phyloP scores from a whole-genome alignment of 495 filamentous ascomycete species.

The Chaetomium cochliodes region DNA sequence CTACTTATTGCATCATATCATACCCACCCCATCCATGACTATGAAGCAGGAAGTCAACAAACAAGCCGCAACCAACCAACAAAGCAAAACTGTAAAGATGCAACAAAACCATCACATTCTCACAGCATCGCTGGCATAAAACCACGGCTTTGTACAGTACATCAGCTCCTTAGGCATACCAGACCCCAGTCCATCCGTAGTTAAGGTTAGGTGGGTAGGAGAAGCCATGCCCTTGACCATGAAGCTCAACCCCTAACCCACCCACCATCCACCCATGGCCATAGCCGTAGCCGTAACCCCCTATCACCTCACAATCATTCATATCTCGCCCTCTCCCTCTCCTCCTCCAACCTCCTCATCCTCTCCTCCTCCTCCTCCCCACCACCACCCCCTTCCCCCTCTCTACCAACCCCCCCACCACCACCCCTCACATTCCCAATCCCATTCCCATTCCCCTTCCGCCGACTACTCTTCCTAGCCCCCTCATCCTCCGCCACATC shows the following conservation, averaged over 20 bases:
- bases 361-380: constrained; percentile 47
- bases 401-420: constrained; percentile 30
- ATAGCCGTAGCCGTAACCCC: too few relatives aligned
- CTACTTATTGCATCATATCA: too few relatives aligned
- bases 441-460: constrained; percentile 46
- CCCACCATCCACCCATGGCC: too few relatives aligned
- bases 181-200: background rate
- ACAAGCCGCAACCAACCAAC: background rate
- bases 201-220: background rate
- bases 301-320: constrained; percentile 20
- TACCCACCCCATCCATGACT: too few relatives aligned
- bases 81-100: background rate
- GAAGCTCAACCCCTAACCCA: too few relatives aligned
- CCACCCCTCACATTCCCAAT: constrained; percentile 34
- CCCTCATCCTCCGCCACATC: constrained; percentile 16
- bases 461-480: constrained; percentile 42
- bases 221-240: background rate
- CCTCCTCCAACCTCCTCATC: constrained; percentile 53
- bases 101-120: background rate
- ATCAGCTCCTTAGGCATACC: background rate
- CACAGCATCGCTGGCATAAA: background rate
- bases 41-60: too few relatives aligned
- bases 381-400: background rate
- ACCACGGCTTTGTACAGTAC: background rate
- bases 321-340: constrained; percentile 48